Percentiles rank a stretch among this genome's conserved stretches.
Evolutionary conservation across 371 early-diverging fungal species (phyloP).

Genomic region (Phascolomyces articulosus): DNA sequence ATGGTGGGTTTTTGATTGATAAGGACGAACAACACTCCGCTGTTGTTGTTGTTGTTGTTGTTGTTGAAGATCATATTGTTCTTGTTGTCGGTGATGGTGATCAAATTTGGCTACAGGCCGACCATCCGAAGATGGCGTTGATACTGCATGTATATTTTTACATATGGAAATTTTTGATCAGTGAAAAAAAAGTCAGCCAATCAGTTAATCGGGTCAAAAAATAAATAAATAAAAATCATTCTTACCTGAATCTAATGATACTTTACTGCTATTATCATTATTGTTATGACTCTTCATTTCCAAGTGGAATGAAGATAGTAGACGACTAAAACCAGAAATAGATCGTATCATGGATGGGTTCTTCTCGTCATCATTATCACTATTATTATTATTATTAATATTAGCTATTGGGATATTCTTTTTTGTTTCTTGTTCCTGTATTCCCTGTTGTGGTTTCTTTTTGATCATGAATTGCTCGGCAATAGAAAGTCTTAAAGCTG

Average conservation of each 20-base stretch:
- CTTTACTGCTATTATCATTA: not conserved
- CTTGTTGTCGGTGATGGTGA: not conserved
- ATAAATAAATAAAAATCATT: too few relatives aligned
- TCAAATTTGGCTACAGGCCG: not conserved
- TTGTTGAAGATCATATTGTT: not conserved
- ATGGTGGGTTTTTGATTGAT: not conserved
- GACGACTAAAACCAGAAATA: not conserved
- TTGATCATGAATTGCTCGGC: slow-evolving; percentile 25
- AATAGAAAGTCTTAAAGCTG: slow-evolving; percentile 15
- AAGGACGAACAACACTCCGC: not conserved
- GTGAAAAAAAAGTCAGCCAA: not conserved
- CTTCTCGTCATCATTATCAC: not conserved
- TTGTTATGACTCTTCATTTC: not conserved
- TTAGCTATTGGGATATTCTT: too few relatives aligned
- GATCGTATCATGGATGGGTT: not conserved
- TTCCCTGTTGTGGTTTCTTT: not conserved
- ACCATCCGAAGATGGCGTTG: not conserved
- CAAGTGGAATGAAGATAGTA: not conserved
- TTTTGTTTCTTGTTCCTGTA: not conserved
- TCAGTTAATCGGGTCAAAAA: too few relatives aligned
- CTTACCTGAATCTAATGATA: not conserved
- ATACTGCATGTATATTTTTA: not conserved
- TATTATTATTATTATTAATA: too few relatives aligned
- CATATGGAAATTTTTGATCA: too few relatives aligned
- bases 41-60: not conserved